phyloP scores from a whole-genome alignment of 2,329 filamentous ascomycete species.

The Penicillium sp. region DNA sequence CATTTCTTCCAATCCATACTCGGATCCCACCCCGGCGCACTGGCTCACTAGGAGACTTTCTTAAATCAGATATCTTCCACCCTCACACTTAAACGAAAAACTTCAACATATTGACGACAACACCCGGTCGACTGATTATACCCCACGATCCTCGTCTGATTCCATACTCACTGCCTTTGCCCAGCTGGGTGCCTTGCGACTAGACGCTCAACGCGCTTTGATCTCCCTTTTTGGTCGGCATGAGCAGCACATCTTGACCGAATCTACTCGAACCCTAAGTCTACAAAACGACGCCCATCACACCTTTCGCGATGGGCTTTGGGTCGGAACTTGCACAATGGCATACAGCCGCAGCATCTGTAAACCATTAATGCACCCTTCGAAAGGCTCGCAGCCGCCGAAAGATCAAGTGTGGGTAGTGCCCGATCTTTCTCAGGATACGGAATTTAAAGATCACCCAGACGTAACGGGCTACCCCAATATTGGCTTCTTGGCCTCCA shows the following conservation, averaged over 20 bases:
- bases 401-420: slow-evolving; percentile 2
- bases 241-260: slow-evolving; percentile 31
- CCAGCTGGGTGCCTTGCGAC: slow-evolving; percentile 30
- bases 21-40: no score
- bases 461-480: slow-evolving; percentile 33
- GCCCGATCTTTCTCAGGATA: slow-evolving; percentile 36
- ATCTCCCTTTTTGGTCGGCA: slow-evolving; percentile 34
- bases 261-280: slow-evolving; percentile 29
- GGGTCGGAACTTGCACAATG: slow-evolving; percentile 21
- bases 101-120: no score
- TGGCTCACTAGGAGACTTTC: no score
- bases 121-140: no score
- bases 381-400: background rate
- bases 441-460: slow-evolving; percentile 34
- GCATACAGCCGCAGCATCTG: slow-evolving; percentile 20
- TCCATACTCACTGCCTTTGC: slow-evolving; percentile 31
- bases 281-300: slow-evolving; percentile 15
- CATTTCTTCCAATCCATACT: no score
- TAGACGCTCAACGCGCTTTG: slow-evolving; percentile 24
- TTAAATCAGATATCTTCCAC: no score
- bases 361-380: slow-evolving; percentile 5
- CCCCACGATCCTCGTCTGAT: slow-evolving; percentile 20
- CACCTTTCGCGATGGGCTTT: slow-evolving; percentile 6
- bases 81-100: no score
- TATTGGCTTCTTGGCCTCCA: slow-evolving; percentile 56